Evolutionary conservation across 345 rosid genomes (phyloP).

Genomic region (Crucihimalaya himalaica): DNA sequence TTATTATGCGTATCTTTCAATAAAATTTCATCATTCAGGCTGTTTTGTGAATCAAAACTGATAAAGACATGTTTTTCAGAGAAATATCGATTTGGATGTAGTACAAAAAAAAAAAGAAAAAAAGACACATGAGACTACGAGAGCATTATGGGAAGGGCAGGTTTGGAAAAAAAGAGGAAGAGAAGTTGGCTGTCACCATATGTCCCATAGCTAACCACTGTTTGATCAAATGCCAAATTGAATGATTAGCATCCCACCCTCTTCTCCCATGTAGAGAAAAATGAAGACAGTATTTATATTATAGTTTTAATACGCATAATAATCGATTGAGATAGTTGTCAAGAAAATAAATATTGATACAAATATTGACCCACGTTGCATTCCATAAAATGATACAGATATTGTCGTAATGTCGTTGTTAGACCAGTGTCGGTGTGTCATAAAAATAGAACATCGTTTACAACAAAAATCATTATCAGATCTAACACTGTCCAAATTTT

Average conservation of each 20-base stretch:
- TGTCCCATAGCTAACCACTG: conserved; percentile 21
- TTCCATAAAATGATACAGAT: conserved; percentile 5
- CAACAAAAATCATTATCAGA: too few relatives aligned
- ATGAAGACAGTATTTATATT: not conserved
- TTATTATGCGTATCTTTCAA: not conserved
- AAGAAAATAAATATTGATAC: conserved; percentile 5
- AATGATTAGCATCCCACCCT: conserved; percentile 30
- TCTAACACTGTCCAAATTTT: too few relatives aligned
- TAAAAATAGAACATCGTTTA: too few relatives aligned
- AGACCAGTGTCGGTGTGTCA: conserved; percentile 25
- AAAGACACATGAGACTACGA: not conserved
- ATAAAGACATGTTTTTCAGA: not conserved
- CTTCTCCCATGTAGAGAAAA: conserved; percentile 5
- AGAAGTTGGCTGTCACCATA: conserved; percentile 23
- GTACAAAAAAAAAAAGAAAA: not conserved
- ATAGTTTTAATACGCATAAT: conserved; percentile 17
- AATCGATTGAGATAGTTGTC: conserved; percentile 31
- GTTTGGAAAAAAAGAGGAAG: not conserved
- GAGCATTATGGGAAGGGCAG: not conserved
- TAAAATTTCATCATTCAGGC: not conserved
- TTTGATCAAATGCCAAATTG: conserved; percentile 22
- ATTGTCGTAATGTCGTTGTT: conserved; percentile 10
- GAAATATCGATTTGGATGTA: not conserved
- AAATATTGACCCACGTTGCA: conserved; percentile 21
- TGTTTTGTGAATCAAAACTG: not conserved